phyloP scores from a whole-genome alignment of 306 rosid genomes.

The Sindora glabra region DNA sequence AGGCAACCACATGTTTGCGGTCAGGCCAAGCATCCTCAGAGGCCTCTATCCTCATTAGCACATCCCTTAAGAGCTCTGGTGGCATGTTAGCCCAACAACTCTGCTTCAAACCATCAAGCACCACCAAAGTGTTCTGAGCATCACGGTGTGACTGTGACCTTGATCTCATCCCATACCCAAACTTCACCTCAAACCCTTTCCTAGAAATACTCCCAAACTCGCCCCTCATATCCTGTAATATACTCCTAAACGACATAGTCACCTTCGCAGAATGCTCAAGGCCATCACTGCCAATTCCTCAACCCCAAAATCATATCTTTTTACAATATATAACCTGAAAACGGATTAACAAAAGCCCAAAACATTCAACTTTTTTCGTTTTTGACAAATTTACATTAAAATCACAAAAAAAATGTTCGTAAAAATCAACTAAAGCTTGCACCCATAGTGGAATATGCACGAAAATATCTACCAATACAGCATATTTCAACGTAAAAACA shows the following conservation, averaged over 20 bases:
- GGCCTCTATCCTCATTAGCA: slow-evolving; percentile 71
- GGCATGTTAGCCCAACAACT: slow-evolving; percentile 99
- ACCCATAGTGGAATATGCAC: background rate
- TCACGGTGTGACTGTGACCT: slow-evolving; percentile 79
- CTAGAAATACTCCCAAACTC: slow-evolving; percentile 55
- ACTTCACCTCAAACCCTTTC: slow-evolving; percentile 72
- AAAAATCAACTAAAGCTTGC: background rate
- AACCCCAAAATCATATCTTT: slow-evolving; percentile 10
- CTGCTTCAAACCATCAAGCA: slow-evolving; percentile 64
- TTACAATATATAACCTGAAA: background rate
- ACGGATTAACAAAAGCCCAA: background rate
- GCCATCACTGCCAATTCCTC: slow-evolving; percentile 6
- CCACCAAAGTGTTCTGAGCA: slow-evolving; percentile 32
- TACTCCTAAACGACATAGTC: slow-evolving; percentile 67
- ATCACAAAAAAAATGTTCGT: background rate
- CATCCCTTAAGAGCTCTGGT: slow-evolving; percentile 82
- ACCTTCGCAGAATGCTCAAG: background rate
- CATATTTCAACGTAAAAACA: slow-evolving; percentile 11
- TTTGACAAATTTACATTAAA: background rate
- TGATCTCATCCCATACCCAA: slow-evolving; percentile 62
- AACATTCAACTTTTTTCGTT: background rate
- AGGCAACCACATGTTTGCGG: slow-evolving; percentile 64
- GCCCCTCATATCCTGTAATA: slow-evolving; percentile 51
- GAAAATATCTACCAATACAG: background rate
- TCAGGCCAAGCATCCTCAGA: slow-evolving; percentile 83